Percentiles rank a stretch among this genome's conserved stretches.
phyloP scores from a whole-genome alignment of 257 asterid genomes.

The Solanum commersonii region DNA sequence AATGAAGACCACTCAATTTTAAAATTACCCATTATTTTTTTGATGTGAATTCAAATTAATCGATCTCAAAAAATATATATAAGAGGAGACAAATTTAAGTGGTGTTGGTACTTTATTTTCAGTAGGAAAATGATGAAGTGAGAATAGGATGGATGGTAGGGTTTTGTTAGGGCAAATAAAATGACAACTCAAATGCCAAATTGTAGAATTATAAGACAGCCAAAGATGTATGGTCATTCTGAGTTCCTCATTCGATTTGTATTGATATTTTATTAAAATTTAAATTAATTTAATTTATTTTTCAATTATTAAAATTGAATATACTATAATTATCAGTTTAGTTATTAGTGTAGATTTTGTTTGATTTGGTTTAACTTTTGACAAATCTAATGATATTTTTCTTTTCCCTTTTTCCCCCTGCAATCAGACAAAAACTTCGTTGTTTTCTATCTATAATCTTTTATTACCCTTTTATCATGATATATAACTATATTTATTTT shows the following conservation, averaged over 20 bases:
- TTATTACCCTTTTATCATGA: background rate
- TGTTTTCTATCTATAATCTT: background rate
- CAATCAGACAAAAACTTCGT: no score
- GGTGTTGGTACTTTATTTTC: background rate
- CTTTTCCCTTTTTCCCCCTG: background rate
- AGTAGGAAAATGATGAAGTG: background rate
- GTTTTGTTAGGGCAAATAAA: background rate
- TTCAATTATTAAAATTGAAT: no score
- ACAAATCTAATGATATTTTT: background rate
- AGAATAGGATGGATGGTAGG: background rate
- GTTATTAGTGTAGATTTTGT: background rate
- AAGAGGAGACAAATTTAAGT: background rate
- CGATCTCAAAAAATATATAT: background rate
- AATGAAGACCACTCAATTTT: background rate
- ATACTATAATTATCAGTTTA: no score
- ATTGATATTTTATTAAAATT: background rate
- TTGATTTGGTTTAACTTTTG: background rate
- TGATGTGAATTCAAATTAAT: background rate
- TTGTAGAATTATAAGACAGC: constrained; percentile 60
- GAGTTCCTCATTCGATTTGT: background rate
- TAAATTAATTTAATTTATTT: no score
- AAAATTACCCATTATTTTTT: background rate
- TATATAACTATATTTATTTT: no score
- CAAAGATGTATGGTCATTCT: constrained; percentile 70
- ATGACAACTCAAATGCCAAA: constrained; percentile 73